A percentile compares a stretch with the other conserved stretches of the same genome.
Evolutionary conservation across 2,329 filamentous ascomycete species (phyloP).

Genomic region (Fusarium sp.): DNA sequence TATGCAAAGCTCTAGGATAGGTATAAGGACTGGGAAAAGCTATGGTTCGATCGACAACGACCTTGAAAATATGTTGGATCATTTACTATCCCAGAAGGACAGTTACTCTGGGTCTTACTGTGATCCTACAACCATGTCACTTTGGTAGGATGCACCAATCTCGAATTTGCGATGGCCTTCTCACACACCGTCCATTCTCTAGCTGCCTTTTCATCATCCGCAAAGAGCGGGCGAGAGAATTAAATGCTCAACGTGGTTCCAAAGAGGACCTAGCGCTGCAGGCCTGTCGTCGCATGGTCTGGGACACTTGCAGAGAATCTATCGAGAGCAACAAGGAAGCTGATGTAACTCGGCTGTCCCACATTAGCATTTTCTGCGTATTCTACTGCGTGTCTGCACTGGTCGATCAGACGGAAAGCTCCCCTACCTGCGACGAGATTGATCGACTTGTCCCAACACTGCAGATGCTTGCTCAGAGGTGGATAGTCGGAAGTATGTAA

Average conservation of each 20-base stretch:
- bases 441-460: not conserved
- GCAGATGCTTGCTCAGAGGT: not conserved
- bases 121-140: not conserved
- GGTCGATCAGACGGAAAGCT: not conserved
- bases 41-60: not conserved
- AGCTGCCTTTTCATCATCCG: not conserved
- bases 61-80: not conserved
- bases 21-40: rapidly evolving
- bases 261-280: not conserved
- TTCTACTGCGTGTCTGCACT: not conserved
- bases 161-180: too few relatives aligned
- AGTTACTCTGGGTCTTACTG: not conserved
- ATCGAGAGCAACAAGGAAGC: not conserved
- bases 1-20: not conserved
- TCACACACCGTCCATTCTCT: not conserved
- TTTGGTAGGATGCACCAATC: not conserved
- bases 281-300: not conserved
- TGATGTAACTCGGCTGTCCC: not conserved
- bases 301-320: not conserved
- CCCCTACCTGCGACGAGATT: not conserved
- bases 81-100: not conserved
- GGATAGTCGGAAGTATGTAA: not conserved
- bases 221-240: not conserved
- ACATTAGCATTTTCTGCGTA: not conserved
- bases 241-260: not conserved